Base-by-base conservation (phyloP, 805 yeast genomes). In the Kuraishia hungarica region DNA sequence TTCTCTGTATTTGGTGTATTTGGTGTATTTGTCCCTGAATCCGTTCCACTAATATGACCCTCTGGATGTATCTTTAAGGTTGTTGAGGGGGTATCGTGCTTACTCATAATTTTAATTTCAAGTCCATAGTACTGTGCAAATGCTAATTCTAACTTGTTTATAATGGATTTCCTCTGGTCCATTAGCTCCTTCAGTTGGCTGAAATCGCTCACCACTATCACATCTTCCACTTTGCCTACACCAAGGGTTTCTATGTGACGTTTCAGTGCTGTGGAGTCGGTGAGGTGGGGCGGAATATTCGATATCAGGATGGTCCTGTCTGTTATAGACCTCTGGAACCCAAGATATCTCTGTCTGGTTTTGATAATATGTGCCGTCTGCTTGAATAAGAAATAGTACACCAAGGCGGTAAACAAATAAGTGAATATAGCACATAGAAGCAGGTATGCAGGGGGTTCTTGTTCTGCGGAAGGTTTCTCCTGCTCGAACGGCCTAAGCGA, bases 391-490 rank as follows among this genome's bases (percentile, higher is more conserved):
- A 72, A 75, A 55, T 69, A 70, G 57, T 73, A 77, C 26, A 79
- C 79, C 10, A 81, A 67, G 1, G 68, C 65, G 1, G 84, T 76
- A 65, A 82, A 82, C 15, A 74, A 58, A 62, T 81, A 82, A 1
- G 86, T 81, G 73, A 81, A 82, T 1, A 79, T 59, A 1, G 84
- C 80, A 59, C 81, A 81, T 13, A 79, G 74, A 74, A 83, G 74
- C 35, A 81, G 66, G 62, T 74, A 81, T 1, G 60, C 53, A 0
- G 60, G 50, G 2, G 72, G 69, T 46, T 46, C 50, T 19, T 50
- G 50, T 13, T 39, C 35, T 17, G 8, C 46, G 13, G 28, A 11
- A 11, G 23, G 6, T 15, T 19, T 46, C 26, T 51, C 56, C 61
- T 48, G 78, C 69, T 53, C 73, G 57, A 23, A 74, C 62, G 26